A percentile compares a stretch with the other conserved stretches of the same genome.
These are phyloP conservation scores for Hibiscus trionum DNA, from an alignment of 345 rosid genomes.

Conservation along the genomic window DNA sequence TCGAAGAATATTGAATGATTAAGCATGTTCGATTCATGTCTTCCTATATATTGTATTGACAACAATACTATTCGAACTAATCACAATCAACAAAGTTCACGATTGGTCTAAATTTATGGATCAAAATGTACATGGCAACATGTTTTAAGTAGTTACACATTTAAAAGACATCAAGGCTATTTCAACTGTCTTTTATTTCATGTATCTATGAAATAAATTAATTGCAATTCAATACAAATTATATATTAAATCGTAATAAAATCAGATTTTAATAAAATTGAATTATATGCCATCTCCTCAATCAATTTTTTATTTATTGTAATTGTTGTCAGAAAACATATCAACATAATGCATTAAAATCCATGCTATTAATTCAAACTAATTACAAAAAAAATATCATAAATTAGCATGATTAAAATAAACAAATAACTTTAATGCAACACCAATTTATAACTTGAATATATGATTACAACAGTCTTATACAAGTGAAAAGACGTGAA, in stretches of 20 bases:
- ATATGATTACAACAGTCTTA: no score
- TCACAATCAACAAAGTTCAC: no score
- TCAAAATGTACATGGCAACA: neutral
- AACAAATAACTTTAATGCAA: no score
- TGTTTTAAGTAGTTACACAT: neutral
- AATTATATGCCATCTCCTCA: slow-evolving; percentile 4
- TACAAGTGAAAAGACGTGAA: no score
- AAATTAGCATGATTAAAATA: no score
- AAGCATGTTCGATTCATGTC: no score
- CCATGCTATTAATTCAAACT: neutral
- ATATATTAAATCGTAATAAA: neutral
- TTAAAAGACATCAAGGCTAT: neutral
- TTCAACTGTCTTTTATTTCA: neutral
- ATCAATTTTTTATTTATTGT: neutral
- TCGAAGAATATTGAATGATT: no score
- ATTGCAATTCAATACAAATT: neutral
- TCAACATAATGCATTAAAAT: neutral
- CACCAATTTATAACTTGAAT: no score
- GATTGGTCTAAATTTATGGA: neutral
- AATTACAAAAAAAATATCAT: no score
- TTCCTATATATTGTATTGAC: no score
- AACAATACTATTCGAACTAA: no score
- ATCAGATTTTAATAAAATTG: neutral
- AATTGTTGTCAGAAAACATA: neutral
- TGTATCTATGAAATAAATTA: neutral